Conservation (phyloP, 2,329 filamentous ascomycete species). For the Grosmannia huntii region DNA sequence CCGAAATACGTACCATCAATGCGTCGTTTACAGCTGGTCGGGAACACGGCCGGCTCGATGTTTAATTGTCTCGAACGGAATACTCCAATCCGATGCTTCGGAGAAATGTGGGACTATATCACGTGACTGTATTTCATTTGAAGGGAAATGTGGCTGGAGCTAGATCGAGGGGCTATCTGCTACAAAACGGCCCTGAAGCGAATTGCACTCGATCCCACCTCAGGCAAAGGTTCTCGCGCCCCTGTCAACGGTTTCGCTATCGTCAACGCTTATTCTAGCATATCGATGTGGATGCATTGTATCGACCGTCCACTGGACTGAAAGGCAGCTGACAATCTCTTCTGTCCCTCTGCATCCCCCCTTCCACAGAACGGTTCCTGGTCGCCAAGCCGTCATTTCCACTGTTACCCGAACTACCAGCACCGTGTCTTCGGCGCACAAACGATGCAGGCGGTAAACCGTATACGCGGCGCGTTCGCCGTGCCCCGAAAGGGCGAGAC, state of each 20-base stretch:
- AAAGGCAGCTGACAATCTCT: background rate
- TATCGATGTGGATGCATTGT: background rate
- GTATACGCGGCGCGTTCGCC: conserved; percentile 87
- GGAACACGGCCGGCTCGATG: background rate
- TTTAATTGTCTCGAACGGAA: background rate
- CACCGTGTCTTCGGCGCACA: background rate
- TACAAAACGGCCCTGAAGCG: background rate
- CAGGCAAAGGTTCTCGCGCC: background rate
- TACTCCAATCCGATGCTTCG: background rate
- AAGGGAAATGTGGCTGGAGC: conserved; percentile 2
- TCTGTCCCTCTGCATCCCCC: background rate
- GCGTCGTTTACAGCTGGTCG: background rate
- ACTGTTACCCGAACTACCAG: background rate
- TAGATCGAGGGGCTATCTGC: background rate
- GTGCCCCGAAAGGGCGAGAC: conserved; percentile 94
- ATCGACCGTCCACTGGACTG: background rate
- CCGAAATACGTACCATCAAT: background rate
- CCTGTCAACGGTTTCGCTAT: background rate
- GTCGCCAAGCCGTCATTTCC: background rate
- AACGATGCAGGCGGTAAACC: conserved; percentile 59
- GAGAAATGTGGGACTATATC: background rate
- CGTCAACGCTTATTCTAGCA: background rate
- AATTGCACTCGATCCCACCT: background rate
- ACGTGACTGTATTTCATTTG: background rate
- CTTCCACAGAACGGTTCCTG: background rate